Percentiles rank a stretch among this genome's conserved stretches.
phyloP scores from a whole-genome alignment of 163 green algal species.

The Scenedesmus sp. region DNA sequence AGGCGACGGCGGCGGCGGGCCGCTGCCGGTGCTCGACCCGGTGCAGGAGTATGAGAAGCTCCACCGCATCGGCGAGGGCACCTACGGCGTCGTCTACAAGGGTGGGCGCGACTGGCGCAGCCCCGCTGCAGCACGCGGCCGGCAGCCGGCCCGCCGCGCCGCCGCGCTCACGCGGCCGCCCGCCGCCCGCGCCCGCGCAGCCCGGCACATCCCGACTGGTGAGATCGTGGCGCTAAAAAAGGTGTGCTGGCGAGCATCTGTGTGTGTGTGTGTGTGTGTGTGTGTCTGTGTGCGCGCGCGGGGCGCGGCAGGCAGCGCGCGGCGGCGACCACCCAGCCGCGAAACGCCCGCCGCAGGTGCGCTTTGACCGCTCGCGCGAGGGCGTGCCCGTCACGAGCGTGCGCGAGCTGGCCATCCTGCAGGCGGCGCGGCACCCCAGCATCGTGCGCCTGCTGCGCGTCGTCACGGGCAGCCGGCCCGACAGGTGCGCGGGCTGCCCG shows the following conservation, averaged over 20 bases:
- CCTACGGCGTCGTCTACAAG: slow-evolving; percentile 62
- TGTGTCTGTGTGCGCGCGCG: too few species aligned
- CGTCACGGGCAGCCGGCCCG: slow-evolving; percentile 71
- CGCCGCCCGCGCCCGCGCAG: too few species aligned
- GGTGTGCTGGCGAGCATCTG: too few species aligned
- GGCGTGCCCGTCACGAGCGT: slow-evolving; percentile 82
- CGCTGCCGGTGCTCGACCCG: slow-evolving; percentile 61
- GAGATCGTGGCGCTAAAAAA: slow-evolving; percentile 82
- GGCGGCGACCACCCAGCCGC: too few species aligned
- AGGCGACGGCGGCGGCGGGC: not conserved
- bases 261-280: too few species aligned
- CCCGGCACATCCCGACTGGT: slow-evolving; percentile 67
- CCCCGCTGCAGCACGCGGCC: not conserved
- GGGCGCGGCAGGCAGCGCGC: too few species aligned
- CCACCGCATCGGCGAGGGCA: slow-evolving; percentile 73
- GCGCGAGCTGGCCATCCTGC: slow-evolving; percentile 81
- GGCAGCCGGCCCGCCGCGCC: too few species aligned
- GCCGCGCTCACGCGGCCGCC: too few species aligned
- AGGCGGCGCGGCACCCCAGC: slow-evolving; percentile 70
- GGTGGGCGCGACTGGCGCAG: not conserved
- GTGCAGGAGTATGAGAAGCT: slow-evolving; percentile 78
- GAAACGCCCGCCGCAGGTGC: not conserved
- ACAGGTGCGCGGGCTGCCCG: slow-evolving; percentile 57
- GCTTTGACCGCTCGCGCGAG: slow-evolving; percentile 49
- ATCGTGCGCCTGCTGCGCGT: slow-evolving; percentile 79